Conservation (phyloP, 441 rosid genomes). For the Brassica balearica region DNA sequence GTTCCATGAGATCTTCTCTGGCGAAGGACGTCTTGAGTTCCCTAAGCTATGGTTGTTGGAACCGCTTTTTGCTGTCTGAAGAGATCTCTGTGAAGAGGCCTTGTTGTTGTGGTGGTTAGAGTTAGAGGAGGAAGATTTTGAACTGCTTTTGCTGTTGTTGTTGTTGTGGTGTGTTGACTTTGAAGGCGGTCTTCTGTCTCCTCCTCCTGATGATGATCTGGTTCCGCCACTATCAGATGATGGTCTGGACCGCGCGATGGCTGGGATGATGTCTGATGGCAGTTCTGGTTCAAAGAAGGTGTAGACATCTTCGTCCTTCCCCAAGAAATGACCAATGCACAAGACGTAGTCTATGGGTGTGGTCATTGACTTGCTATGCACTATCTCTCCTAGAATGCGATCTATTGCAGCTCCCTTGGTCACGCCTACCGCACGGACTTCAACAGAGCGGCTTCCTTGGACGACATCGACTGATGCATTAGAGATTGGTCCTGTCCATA, state of each 20-base stretch:
- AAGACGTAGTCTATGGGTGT: slow-evolving; percentile 94
- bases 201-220: slow-evolving; percentile 50
- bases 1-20: slow-evolving; percentile 85
- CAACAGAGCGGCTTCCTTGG: slow-evolving; percentile 97
- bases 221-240: slow-evolving; percentile 65
- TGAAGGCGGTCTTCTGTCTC: slow-evolving; percentile 61
- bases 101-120: slow-evolving; percentile 40
- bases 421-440: slow-evolving; percentile 97
- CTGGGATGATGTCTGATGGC: slow-evolving; percentile 61
- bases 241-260: slow-evolving; percentile 57
- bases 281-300: slow-evolving; percentile 96
- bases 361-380: slow-evolving; percentile 90
- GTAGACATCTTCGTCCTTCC: slow-evolving; percentile 98
- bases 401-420: slow-evolving; percentile 99
- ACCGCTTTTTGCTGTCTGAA: slow-evolving; percentile 31
- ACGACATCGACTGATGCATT: slow-evolving; percentile 99
- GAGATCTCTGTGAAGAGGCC: slow-evolving; percentile 55
- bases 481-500: slow-evolving; percentile 99
- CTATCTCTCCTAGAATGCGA: slow-evolving; percentile 94
- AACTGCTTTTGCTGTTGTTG: slow-evolving; percentile 52
- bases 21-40: slow-evolving; percentile 57
- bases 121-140: slow-evolving; percentile 59
- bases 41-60: slow-evolving; percentile 51
- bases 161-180: slow-evolving; percentile 55
- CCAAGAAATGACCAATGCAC: slow-evolving; percentile 94